Evolutionary conservation across 192 early-diverging fungal species (phyloP), one percentile per base, ranked within the genome.

Genomic region (Coemansia sp.): DNA sequence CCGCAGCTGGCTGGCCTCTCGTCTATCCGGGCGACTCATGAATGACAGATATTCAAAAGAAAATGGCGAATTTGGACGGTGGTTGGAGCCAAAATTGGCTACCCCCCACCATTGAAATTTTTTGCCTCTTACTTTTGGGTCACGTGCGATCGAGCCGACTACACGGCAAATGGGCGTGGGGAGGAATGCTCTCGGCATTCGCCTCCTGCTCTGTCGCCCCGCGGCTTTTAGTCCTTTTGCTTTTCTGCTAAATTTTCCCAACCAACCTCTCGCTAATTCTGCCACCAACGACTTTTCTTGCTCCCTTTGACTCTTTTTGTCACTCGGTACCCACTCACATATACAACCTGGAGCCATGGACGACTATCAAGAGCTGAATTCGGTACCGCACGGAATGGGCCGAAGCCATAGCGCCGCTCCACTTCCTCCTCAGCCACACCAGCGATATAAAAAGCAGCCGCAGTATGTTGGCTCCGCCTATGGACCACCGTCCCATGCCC

Each of bases 1-100:
- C n/a, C 93, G 86, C 45, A 94, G 72, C 67, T 93, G 88, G 45
- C 68, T 70, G 20, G 79, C 61, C 6, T 78, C 73, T 31, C 88
- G 77, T 67, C 78, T 73, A 60, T 88, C 86, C 40, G 79, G 76
- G 33, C 87, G 86, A 24, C 63, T 8, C 66, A 75, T 70, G 60
- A 46, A 45, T 45, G n/a, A 20, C 14, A 14, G 46, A 48, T 23
- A 45, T 20, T 45, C 21, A 50, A 11, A 50, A 26, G 13, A 14
- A 10, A 50, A 26, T 53, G 39, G 14, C 18, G 18, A 65, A 55
- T 26, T 14, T 48, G 34, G 38, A 13, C 11, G 11, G 28, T 4
- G 28, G n/a, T 20, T 28, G 35, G 8, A 39, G 38, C 38, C 38
- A 9, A 39, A 39, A 14, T 13, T 39, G 38, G 38, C 21, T n/a